Base-by-base conservation (phyloP, 257 asterid genomes). In the Ilex asprella region DNA sequence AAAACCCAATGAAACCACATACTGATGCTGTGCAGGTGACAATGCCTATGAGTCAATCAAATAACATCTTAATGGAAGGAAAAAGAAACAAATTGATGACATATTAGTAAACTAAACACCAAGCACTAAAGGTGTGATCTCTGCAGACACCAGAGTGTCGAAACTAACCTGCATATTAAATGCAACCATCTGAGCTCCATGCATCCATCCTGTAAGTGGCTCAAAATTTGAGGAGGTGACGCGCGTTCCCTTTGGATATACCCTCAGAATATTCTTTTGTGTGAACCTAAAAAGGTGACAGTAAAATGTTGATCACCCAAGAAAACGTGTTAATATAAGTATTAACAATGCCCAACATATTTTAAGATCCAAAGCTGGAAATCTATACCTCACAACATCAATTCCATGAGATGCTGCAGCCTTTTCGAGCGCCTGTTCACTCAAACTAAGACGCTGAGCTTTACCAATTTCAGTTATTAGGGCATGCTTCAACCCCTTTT, bases 151-250 rank as follows among this genome's bases (percentile, higher is more conserved):
- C 15, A 57, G 30, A 4, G 57, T 46, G 2, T n/a, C 27, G n/a
- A 27, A 63, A 30, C 56, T 35, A 68, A 88, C 99, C 95, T 93
- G 97, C 99, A 89, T 93, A 65, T 92, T 92, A 30, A 89, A 89
- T 50, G 96, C 99, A 64, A 86, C 89, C 99, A 92, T 89, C 81
- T 92, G 99, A 47, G 97, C 99, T 70, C 99, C 97, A 59, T 89
- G 99, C 76, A 77, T 86, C 99, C 99, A 92, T 14, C 89, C 95
- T 3, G 63, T 78, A 16, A 72, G 64, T 1, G 99, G 97, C 64
- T 76, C 65, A 68, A 83, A 92, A 69, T 92, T 92, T 47, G 99
- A 81, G 64, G 97, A 92, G 56, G 90, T 86, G 30, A 92, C 95
- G 47, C 96, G 68, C 30, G 96, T 84, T 58, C 95, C 97, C 79